These are phyloP conservation scores for Cicer yamashitae DNA, from an alignment of 306 rosid genomes.

Conservation along the genomic window DNA sequence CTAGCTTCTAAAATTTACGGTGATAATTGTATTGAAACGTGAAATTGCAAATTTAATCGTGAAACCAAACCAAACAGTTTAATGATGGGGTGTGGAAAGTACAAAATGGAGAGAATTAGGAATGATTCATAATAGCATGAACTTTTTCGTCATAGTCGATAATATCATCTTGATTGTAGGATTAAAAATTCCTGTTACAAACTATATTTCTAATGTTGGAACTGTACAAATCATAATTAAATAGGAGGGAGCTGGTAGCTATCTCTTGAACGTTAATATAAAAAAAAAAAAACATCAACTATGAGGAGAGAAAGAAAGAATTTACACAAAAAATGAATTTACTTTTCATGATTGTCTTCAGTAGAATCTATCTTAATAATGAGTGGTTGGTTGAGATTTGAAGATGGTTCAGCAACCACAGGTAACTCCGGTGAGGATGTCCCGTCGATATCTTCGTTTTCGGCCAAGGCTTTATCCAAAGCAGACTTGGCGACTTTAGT, in stretches of 20 bases:
- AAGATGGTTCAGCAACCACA: conserved; percentile 58
- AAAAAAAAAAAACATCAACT: conserved; percentile 28
- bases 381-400: conserved; percentile 80
- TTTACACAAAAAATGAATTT: conserved; percentile 63
- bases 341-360: conserved; percentile 63
- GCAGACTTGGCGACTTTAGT: conserved; percentile 89
- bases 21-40: too few species aligned
- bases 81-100: neutral
- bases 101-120: conserved; percentile 6
- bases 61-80: neutral
- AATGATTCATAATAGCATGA: conserved; percentile 29
- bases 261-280: conserved; percentile 37
- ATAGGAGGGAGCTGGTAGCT: conserved; percentile 36
- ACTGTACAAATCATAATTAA: conserved; percentile 63
- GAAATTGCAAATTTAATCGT: too few species aligned
- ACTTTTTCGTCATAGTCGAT: conserved; percentile 5
- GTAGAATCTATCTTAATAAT: conserved; percentile 71
- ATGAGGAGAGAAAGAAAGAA: conserved; percentile 54
- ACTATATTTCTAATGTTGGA: conserved; percentile 49
- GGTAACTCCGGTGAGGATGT: conserved; percentile 58
- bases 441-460: conserved; percentile 67
- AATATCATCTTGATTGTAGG: conserved; percentile 40
- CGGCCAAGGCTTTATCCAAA: conserved; percentile 91
- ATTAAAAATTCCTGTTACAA: conserved; percentile 42
- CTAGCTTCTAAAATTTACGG: too few species aligned